Conservation (phyloP, 2,329 filamentous ascomycete species). For the Ceratocystis papillata region DNA sequence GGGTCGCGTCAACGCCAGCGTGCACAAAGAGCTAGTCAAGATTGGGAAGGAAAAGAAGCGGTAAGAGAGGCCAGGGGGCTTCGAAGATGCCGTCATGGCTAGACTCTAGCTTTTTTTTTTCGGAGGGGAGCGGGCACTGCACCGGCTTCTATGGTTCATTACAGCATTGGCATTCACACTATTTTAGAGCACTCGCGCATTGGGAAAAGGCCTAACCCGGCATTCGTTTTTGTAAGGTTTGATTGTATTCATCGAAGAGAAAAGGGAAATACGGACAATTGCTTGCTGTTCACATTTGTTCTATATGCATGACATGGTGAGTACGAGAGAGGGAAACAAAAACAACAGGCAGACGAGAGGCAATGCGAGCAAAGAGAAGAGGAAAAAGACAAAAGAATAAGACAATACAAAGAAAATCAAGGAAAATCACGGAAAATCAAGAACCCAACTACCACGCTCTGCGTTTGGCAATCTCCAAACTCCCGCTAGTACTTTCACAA, state of each 20-base stretch:
- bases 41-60: constrained; percentile 50
- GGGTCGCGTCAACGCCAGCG: constrained; percentile 63
- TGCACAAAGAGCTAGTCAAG: constrained; percentile 66
- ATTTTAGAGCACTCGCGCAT: too few species aligned
- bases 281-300: neutral
- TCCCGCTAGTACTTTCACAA: too few species aligned
- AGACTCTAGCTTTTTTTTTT: too few species aligned
- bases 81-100: too few species aligned
- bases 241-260: too few species aligned
- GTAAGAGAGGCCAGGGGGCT: constrained; percentile 27
- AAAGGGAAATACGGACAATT: neutral
- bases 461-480: too few species aligned
- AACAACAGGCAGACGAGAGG: neutral
- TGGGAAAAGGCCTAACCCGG: too few species aligned
- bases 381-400: neutral
- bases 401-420: neutral
- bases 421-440: neutral
- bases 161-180: constrained; percentile 13
- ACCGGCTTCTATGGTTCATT: constrained; percentile 6
- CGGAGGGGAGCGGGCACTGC: neutral
- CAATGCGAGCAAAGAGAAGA: neutral
- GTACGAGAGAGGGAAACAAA: neutral
- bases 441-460: too few species aligned
- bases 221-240: too few species aligned
- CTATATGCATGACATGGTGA: neutral